A percentile compares a stretch with the other conserved stretches of the same genome.
phyloP scores from a whole-genome alignment of 2,329 filamentous ascomycete genomes.

The Cladobotryum protrusum region DNA sequence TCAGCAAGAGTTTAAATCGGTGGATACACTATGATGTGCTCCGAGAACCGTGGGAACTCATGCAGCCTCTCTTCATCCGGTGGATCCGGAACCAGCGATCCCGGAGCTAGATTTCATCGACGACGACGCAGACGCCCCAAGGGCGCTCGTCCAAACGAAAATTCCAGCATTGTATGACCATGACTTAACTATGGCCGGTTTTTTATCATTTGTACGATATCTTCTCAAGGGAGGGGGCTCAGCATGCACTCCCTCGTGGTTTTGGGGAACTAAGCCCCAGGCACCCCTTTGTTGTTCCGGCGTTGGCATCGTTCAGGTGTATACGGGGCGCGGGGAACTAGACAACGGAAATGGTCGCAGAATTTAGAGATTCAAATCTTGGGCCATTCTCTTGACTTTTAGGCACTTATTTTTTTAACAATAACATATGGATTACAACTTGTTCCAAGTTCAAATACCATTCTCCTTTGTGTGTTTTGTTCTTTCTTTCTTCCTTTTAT shows the following conservation, averaged over 20 bases:
- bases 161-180: too few species aligned
- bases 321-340: not conserved
- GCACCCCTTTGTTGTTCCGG: not conserved
- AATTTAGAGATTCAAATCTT: too few species aligned
- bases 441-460: not conserved
- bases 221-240: not conserved
- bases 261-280: not conserved
- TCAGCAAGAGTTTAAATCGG: not conserved
- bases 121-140: too few species aligned
- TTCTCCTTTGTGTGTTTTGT: not conserved
- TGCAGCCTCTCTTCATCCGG: too few species aligned
- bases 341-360: too few species aligned
- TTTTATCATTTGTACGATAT: slow-evolving; percentile 8
- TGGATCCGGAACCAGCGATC: too few species aligned
- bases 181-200: not conserved
- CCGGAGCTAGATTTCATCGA: too few species aligned
- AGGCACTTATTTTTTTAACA: not conserved
- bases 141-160: too few species aligned
- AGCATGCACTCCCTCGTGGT: slow-evolving; percentile 1
- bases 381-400: too few species aligned
- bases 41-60: too few species aligned
- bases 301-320: slow-evolving; percentile 9
- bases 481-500: not conserved
- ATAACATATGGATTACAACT: not conserved
- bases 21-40: too few species aligned